Evolutionary conservation across 306 rosid species (phyloP).

Genomic region (Astragalus membranaceus): DNA sequence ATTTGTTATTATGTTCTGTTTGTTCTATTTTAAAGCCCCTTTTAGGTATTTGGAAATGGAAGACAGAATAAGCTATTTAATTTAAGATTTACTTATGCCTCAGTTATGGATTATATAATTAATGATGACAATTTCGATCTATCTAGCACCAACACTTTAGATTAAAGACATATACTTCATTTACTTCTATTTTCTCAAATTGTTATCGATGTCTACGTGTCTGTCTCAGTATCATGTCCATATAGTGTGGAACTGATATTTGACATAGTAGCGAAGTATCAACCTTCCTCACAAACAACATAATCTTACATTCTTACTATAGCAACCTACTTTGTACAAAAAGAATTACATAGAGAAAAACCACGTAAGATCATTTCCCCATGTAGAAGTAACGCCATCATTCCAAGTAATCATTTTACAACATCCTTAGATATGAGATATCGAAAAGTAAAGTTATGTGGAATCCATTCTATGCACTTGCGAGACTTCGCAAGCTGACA

Average conservation of each 20-base stretch:
- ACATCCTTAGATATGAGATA: constrained; percentile 83
- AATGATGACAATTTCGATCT: too few relatives aligned
- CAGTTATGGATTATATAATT: neutral
- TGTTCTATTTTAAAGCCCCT: neutral
- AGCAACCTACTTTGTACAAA: constrained; percentile 53
- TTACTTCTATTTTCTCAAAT: too few relatives aligned
- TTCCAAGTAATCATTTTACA: constrained; percentile 41
- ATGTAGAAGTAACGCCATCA: neutral
- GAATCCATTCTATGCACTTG: constrained; percentile 76
- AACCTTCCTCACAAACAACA: constrained; percentile 15
- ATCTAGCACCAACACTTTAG: too few relatives aligned
- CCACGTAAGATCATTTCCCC: neutral
- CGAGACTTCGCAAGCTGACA: constrained; percentile 42
- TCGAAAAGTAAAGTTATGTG: constrained; percentile 75
- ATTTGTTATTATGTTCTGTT: neutral
- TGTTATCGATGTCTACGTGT: too few relatives aligned
- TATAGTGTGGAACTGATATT: neutral
- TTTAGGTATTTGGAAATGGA: neutral
- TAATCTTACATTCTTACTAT: constrained; percentile 12
- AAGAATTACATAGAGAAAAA: constrained; percentile 17
- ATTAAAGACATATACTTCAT: too few relatives aligned
- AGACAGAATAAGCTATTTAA: neutral
- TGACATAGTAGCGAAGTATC: constrained; percentile 20
- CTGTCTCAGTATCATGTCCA: neutral
- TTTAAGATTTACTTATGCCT: too few relatives aligned